These are phyloP conservation scores for Lactarius psammicola DNA, from an alignment of 768 basidiomycete species.

Conservation along the genomic window DNA sequence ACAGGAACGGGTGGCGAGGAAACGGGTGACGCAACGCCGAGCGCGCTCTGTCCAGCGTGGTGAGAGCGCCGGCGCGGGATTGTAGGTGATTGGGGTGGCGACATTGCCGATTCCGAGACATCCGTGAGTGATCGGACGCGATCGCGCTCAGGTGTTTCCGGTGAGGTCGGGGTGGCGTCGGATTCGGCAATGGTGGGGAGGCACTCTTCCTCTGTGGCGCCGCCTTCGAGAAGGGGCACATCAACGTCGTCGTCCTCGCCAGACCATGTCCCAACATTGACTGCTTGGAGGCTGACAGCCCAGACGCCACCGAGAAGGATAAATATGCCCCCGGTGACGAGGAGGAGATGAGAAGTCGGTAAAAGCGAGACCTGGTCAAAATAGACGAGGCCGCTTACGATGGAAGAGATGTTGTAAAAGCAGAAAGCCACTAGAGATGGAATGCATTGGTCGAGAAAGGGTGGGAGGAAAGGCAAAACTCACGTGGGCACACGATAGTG, in stretches of 20 bases:
- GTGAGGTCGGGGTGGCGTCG: background rate
- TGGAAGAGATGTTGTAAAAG: slow-evolving; percentile 91
- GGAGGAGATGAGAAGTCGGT: slow-evolving; percentile 59
- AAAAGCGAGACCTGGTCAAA: slow-evolving; percentile 83
- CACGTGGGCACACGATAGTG: slow-evolving; percentile 81
- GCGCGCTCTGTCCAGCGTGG: slow-evolving; percentile 16
- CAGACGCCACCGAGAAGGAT: slow-evolving; percentile 85
- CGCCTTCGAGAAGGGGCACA: slow-evolving; percentile 11
- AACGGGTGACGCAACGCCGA: slow-evolving; percentile 18
- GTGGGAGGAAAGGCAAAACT: slow-evolving; percentile 33
- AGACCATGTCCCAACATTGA: slow-evolving; percentile 43
- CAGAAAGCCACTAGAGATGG: slow-evolving; percentile 74
- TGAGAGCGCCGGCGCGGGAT: slow-evolving; percentile 20
- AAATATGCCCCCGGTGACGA: slow-evolving; percentile 75
- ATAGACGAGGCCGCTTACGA: slow-evolving; percentile 86
- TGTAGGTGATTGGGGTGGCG: slow-evolving; percentile 13
- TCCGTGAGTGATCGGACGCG: background rate
- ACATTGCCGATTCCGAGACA: slow-evolving; percentile 11
- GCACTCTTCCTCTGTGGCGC: slow-evolving; percentile 1
- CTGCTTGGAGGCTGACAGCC: slow-evolving; percentile 77
- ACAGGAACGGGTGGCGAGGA: slow-evolving; percentile 24
- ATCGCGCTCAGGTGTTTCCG: slow-evolving; percentile 18
- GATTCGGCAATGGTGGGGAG: background rate
- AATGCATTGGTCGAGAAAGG: slow-evolving; percentile 5
- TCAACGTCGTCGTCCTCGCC: slow-evolving; percentile 40